These are phyloP conservation scores for Fusarium setosum DNA, from an alignment of 2,329 filamentous ascomycete species.

Conservation along the genomic window DNA sequence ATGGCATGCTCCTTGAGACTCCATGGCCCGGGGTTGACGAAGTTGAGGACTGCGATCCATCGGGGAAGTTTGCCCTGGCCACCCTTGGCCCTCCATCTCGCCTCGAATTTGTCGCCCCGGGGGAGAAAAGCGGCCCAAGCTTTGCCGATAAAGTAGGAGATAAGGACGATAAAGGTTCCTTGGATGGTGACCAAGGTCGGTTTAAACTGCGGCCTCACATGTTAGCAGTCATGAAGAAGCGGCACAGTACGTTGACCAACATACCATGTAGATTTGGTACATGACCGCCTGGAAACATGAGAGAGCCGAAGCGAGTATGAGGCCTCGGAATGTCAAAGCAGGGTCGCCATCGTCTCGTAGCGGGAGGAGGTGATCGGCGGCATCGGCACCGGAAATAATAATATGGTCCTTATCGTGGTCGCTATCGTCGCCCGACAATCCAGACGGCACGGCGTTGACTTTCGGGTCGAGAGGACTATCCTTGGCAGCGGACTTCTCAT, in stretches of 20 bases:
- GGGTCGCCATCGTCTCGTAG: slow-evolving; percentile 64
- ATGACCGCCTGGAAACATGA: slow-evolving; percentile 66
- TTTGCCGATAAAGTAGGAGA: slow-evolving; percentile 66
- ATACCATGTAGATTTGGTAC: slow-evolving; percentile 65
- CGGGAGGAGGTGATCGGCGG: slow-evolving; percentile 59
- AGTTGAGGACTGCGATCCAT: slow-evolving; percentile 53
- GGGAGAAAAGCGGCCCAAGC: slow-evolving; percentile 53
- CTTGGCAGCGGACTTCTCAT: slow-evolving; percentile 30
- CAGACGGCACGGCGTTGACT: slow-evolving; percentile 2
- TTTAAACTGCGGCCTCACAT: slow-evolving; percentile 56
- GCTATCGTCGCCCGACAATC: slow-evolving; percentile 38
- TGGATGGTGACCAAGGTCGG: slow-evolving; percentile 59
- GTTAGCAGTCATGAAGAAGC: slow-evolving; percentile 5
- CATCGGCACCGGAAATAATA: slow-evolving; percentile 65
- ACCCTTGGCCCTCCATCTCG: slow-evolving; percentile 57
- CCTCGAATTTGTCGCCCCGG: slow-evolving; percentile 62
- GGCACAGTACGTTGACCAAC: slow-evolving; percentile 11
- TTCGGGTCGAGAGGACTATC: background rate
- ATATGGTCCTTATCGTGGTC: slow-evolving; percentile 55
- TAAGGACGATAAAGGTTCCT: slow-evolving; percentile 67
- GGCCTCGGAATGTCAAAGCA: slow-evolving; percentile 63
- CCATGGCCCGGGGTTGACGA: slow-evolving; percentile 65
- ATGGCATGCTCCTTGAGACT: slow-evolving; percentile 67
- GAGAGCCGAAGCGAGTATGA: slow-evolving; percentile 61
- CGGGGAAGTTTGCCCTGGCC: slow-evolving; percentile 54